Base-by-base conservation (phyloP, 768 basidiomycete species). In the Rhizopogon roseolus region DNA sequence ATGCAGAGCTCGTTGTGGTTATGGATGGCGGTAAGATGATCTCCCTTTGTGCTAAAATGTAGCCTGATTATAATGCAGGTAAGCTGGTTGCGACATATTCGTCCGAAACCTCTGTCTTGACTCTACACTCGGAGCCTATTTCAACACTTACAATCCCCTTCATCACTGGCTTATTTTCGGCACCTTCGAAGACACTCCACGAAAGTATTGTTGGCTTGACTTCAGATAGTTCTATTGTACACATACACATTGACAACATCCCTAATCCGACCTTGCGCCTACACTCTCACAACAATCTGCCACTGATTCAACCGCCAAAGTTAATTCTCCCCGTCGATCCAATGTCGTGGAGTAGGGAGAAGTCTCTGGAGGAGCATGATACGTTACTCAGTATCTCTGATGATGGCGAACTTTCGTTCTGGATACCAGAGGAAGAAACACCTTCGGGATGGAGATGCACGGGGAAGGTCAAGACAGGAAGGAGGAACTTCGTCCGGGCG, bases 391-490 rank as follows among this genome's bases (percentile, higher is more conserved):
- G 91, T 51, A 78, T 97, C 14, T 85, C 88, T 0, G 76, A 78
- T 42, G 71, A 78, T 0, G 94, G 94, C 0, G 87, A 88, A 54
- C 71, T 98, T n/a, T 82, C 85, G 27, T 97, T 94, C 65, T 98
- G 94, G 94, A 77, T 79, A 16, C 83, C 84, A 1, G 82, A 84
- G 38, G 71, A 72, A n/a, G 61, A 54, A 32, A 59, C 53, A 49
- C 42, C 52, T 2, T 45, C 68, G 2, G 66, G 60, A 22, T 90
- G 89, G 88, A 77, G 72, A 59, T 83, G 83, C 58, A 88, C 88
- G 19, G 87, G 92, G 8, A 78, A 69, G 50, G 88, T 96, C 5
- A 78, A 77, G 54, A 96, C 94, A 10, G 84, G 82, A 0, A 77
- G 85, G 54, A 77, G 66, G 42, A 77, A 76, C 2, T 81, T 95